Evolutionary conservation across 306 rosid genomes (phyloP).

Genomic region (Neltuma alba): DNA sequence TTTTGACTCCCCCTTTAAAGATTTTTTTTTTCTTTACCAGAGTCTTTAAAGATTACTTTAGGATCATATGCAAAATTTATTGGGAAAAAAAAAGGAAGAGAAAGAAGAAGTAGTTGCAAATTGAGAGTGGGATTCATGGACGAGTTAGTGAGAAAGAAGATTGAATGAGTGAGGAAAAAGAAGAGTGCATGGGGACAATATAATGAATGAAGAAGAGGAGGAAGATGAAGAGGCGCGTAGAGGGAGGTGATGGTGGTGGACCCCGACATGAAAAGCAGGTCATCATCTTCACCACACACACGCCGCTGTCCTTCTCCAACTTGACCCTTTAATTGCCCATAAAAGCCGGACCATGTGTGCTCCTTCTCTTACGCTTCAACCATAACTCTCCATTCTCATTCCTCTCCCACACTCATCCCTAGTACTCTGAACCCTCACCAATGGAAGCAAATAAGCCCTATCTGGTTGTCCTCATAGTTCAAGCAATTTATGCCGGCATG

Average conservation of each 20-base stretch:
- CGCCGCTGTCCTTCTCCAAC: slow-evolving; percentile 27
- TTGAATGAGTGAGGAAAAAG: not conserved
- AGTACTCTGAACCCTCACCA: not conserved
- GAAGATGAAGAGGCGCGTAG: not conserved
- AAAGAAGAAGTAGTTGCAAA: not conserved
- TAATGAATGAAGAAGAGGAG: not conserved
- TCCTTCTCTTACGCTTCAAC: not conserved
- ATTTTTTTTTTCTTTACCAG: too few relatives aligned
- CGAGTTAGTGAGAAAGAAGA: not conserved
- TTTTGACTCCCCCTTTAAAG: not conserved
- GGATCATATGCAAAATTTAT: not conserved
- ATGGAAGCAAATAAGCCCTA: slow-evolving; percentile 46
- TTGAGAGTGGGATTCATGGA: not conserved
- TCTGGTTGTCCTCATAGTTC: slow-evolving; percentile 50
- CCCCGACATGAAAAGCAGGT: not conserved
- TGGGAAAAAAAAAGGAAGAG: not conserved
- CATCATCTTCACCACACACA: slow-evolving; percentile 45
- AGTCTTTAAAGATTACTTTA: too few relatives aligned
- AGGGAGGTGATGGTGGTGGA: not conserved
- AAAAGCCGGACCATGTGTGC: slow-evolving; percentile 24
- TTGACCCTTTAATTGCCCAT: slow-evolving; percentile 29
- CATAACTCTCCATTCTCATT: not conserved
- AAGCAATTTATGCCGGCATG: slow-evolving; percentile 71
- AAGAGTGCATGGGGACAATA: not conserved
- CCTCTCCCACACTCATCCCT: not conserved